Evolutionary conservation across 306 rosid genomes (phyloP).

Genomic region (Boehmeria nivea): DNA sequence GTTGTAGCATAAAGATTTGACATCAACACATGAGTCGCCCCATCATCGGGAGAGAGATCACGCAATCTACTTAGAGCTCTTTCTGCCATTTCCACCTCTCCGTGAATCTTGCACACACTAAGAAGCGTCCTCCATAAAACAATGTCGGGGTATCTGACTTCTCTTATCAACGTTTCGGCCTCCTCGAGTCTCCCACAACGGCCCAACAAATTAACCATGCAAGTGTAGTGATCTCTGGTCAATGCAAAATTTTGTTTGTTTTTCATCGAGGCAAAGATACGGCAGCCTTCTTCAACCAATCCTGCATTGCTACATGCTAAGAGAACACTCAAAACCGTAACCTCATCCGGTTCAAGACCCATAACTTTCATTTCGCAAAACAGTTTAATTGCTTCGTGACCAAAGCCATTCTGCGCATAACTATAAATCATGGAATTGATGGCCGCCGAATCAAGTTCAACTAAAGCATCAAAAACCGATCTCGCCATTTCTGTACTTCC

Average conservation of each 20-base stretch:
- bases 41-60: slow-evolving; percentile 50
- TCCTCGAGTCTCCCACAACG: slow-evolving; percentile 58
- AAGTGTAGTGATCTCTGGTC: slow-evolving; percentile 49
- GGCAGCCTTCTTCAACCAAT: slow-evolving; percentile 61
- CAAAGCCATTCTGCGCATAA: slow-evolving; percentile 59
- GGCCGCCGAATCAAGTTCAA: slow-evolving; percentile 35
- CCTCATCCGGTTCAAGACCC: slow-evolving; percentile 43
- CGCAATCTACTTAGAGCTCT: slow-evolving; percentile 37
- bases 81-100: slow-evolving; percentile 60
- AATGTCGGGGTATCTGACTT: slow-evolving; percentile 50
- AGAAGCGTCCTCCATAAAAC: slow-evolving; percentile 66
- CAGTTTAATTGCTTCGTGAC: slow-evolving; percentile 52
- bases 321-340: slow-evolving; percentile 54
- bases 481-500: slow-evolving; percentile 54
- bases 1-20: slow-evolving; percentile 61
- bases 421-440: slow-evolving; percentile 62
- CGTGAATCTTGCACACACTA: slow-evolving; percentile 48
- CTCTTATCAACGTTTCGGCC: slow-evolving; percentile 47
- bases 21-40: slow-evolving; percentile 53
- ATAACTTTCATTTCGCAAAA: slow-evolving; percentile 31
- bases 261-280: slow-evolving; percentile 37
- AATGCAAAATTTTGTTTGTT: slow-evolving; percentile 35
- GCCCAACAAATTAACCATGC: slow-evolving; percentile 66
- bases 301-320: slow-evolving; percentile 69
- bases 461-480: slow-evolving; percentile 20